Evolutionary conservation across 1,284 basidiomycete species (phyloP).

Genomic region (Sutorius eximius): DNA sequence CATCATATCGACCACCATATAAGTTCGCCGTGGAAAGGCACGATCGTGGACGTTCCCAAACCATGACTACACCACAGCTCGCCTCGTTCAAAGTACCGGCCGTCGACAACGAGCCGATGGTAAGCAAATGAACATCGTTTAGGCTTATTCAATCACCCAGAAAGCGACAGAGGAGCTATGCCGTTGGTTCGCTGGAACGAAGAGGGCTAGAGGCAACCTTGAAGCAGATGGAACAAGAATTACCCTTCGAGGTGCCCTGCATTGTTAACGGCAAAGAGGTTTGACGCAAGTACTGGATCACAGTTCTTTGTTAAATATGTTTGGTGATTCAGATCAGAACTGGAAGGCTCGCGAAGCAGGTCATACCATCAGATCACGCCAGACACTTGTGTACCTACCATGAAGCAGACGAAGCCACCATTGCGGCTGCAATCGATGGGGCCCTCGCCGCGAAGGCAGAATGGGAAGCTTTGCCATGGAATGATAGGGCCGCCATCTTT

Average conservation of each 20-base stretch:
- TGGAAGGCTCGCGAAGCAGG: slow-evolving; percentile 77
- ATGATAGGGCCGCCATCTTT: slow-evolving; percentile 96
- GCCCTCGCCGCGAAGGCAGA: slow-evolving; percentile 82
- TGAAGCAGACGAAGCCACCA: slow-evolving; percentile 79
- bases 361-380: slow-evolving; percentile 82
- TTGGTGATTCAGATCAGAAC: slow-evolving; percentile 68
- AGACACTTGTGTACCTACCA: slow-evolving; percentile 85
- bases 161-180: slow-evolving; percentile 57
- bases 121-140: slow-evolving; percentile 37
- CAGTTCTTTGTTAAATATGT: slow-evolving; percentile 2
- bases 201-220: slow-evolving; percentile 75
- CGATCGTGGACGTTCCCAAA: slow-evolving; percentile 8
- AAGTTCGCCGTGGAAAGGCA: background rate
- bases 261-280: slow-evolving; percentile 91
- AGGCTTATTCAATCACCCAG: background rate
- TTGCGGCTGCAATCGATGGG: slow-evolving; percentile 83
- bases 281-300: slow-evolving; percentile 29
- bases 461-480: slow-evolving; percentile 96
- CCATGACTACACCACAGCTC: slow-evolving; percentile 67
- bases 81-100: slow-evolving; percentile 81
- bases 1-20: background rate
- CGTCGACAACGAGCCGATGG: slow-evolving; percentile 92
- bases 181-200: slow-evolving; percentile 80
- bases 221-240: slow-evolving; percentile 75
- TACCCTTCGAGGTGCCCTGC: slow-evolving; percentile 91